phyloP scores from a whole-genome alignment of 2,329 filamentous ascomycete species.

The Lizonia empirigonia region DNA sequence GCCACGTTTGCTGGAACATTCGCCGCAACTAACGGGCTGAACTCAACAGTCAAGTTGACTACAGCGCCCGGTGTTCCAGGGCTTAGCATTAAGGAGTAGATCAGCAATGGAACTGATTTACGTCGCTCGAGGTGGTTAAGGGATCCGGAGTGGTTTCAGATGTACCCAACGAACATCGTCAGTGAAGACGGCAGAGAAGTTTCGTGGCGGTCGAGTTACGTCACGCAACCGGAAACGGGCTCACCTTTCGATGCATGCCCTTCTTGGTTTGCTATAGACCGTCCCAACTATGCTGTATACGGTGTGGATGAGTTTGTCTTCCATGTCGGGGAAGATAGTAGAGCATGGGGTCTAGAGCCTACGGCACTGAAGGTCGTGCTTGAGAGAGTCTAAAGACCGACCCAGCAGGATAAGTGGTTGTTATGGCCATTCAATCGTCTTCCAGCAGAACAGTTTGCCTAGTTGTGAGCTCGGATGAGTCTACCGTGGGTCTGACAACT shows the following conservation, averaged over 20 bases:
- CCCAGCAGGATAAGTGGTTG: background rate
- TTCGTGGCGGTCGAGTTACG: constrained; percentile 14
- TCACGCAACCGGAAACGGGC: constrained; percentile 2
- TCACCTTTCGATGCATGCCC: constrained; percentile 19
- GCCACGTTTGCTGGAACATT: constrained; percentile 35
- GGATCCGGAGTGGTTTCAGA: constrained; percentile 6
- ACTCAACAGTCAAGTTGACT: constrained; percentile 36
- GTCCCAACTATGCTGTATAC: constrained; percentile 15
- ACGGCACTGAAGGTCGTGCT: constrained; percentile 13
- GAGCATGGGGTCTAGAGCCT: constrained; percentile 10
- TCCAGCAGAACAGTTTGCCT: no score
- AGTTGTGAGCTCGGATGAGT: no score
- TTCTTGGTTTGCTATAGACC: constrained; percentile 17
- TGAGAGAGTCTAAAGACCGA: background rate
- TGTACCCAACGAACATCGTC: constrained; percentile 18
- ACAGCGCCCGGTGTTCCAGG: constrained; percentile 30
- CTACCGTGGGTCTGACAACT: no score
- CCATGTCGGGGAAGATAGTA: constrained; percentile 9
- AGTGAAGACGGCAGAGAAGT: constrained; percentile 4
- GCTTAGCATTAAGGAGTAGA: constrained; percentile 37
- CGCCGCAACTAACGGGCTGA: constrained; percentile 21
- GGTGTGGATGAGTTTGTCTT: constrained; percentile 17
- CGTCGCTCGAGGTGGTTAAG: background rate
- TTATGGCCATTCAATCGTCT: background rate
- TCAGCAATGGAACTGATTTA: constrained; percentile 42